Conservation (phyloP, 495 filamentous ascomycete genomes). For the Gamarada debralockiae region DNA sequence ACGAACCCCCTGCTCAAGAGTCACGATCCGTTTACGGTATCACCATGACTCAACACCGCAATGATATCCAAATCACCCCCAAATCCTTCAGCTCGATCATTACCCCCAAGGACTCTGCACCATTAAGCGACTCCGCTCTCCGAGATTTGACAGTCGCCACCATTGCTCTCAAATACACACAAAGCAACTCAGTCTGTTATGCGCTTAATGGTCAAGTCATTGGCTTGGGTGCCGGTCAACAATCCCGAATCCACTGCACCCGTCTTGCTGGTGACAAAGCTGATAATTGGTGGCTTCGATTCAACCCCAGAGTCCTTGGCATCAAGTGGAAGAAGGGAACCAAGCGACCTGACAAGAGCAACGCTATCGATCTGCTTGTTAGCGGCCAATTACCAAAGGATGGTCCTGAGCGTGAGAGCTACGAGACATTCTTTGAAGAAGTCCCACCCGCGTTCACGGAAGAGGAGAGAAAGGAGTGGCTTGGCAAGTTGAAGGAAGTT, state of each 20-base stretch:
- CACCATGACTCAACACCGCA: constrained; percentile 80
- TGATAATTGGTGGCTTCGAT: constrained; percentile 99
- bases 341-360: constrained; percentile 95
- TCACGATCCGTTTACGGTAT: constrained; percentile 85
- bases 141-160: constrained; percentile 94
- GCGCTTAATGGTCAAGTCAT: constrained; percentile 92
- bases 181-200: constrained; percentile 98
- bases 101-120: constrained; percentile 69
- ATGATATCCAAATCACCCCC: constrained; percentile 82
- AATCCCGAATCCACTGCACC: constrained; percentile 97
- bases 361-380: constrained; percentile 93
- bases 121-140: constrained; percentile 74
- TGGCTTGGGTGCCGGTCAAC: constrained; percentile 92
- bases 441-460: constrained; percentile 80
- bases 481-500: constrained; percentile 73
- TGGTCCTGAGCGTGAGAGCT: constrained; percentile 77
- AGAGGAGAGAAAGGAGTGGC: constrained; percentile 82
- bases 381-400: constrained; percentile 78
- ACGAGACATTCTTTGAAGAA: constrained; percentile 87
- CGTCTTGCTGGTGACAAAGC: constrained; percentile 97
- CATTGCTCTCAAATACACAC: constrained; percentile 95
- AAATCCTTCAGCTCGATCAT: constrained; percentile 81
- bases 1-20: constrained; percentile 72
- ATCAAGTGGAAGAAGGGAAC: constrained; percentile 96
- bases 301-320: constrained; percentile 79